Conservation (phyloP, 2,329 filamentous ascomycete genomes). For the Curvularia sp. region DNA sequence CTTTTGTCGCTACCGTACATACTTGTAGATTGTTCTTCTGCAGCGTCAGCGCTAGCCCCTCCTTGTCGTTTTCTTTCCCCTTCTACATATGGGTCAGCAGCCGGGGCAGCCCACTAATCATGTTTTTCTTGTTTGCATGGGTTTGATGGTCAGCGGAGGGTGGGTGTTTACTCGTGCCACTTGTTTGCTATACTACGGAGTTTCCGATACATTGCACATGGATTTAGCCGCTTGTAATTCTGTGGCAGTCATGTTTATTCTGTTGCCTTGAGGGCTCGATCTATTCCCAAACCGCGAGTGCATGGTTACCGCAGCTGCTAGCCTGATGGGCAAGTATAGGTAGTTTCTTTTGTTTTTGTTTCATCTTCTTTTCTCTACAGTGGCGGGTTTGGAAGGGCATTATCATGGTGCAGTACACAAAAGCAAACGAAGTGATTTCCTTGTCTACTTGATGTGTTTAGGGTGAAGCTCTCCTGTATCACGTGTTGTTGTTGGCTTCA, state of each 20-base stretch:
- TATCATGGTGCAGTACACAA: slow-evolving; percentile 27
- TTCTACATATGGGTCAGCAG: slow-evolving; percentile 12
- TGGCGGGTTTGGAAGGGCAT: slow-evolving; percentile 10
- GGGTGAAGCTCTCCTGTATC: too few species aligned
- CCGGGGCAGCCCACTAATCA: slow-evolving; percentile 47
- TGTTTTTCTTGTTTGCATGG: slow-evolving; percentile 44
- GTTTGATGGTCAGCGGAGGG: slow-evolving; percentile 36
- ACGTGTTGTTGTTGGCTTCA: slow-evolving; percentile 5
- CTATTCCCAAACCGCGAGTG: slow-evolving; percentile 29
- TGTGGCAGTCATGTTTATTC: slow-evolving; percentile 21
- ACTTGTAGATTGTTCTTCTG: slow-evolving; percentile 45
- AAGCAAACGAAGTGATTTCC: slow-evolving; percentile 43
- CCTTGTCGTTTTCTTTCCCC: slow-evolving; percentile 29
- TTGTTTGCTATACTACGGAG: slow-evolving; percentile 35
- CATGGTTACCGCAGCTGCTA: slow-evolving; percentile 30
- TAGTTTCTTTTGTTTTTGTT: background rate
- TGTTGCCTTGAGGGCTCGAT: slow-evolving; percentile 22
- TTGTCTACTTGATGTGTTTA: slow-evolving; percentile 1
- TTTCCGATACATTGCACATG: slow-evolving; percentile 50
- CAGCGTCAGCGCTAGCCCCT: slow-evolving; percentile 38
- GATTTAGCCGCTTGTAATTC: slow-evolving; percentile 35
- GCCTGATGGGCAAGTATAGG: slow-evolving; percentile 21
- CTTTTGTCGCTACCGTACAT: slow-evolving; percentile 50
- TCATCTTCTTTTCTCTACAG: background rate
- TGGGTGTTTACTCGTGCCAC: slow-evolving; percentile 24